Base-by-base conservation (phyloP, 73 alveolate genomes). In the Loxodes magnus region DNA sequence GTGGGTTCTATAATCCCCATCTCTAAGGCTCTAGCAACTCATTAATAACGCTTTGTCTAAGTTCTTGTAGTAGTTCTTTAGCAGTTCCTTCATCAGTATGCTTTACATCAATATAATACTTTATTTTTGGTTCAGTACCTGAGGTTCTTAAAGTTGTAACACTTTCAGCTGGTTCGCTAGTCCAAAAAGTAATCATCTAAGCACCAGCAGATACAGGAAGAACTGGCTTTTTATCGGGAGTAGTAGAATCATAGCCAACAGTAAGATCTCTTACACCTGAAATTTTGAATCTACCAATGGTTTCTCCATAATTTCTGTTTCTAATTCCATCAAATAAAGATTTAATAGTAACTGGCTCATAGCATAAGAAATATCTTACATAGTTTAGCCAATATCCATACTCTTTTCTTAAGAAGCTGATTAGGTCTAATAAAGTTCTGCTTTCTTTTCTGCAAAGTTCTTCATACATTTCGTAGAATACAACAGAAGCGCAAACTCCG, bases 401-500 rank as follows among this genome's bases (percentile, higher is more conserved):
- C 24, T 35, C 10, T 41, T 41, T 16, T 1, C 43, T 33, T 16
- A 33, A 16, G 20, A 12, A n/a, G 10, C 14, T 16, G 1, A 33
- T n/a, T n/a, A n/a, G 43, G 0, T 33, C 43, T n/a, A 12, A n/a
- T 1, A 33, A 16, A 12, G 20, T 33, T n/a, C 10, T 33, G 1
- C 43, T 16, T 33, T 33, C 14, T n/a, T 16, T 33, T n/a, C 20
- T 16, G 14, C 54, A 43, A 29, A 54, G 53, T 22, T 51, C 57
- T 7, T 63, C 70, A 43, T 63, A 70, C 36, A 73, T 48, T 61
- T 73, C 68, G 24, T 48, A 50, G 21, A 65, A 34, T 16, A 64
- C 79, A 24, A 56, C 46, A 16, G 87, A 78, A 16, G 87, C 79
- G 15, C 69, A 21, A 17, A 73, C 57, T 34, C 87, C 87, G 56